Conservation (phyloP, 495 filamentous ascomycete genomes). For the Aeminium ludgeri region DNA sequence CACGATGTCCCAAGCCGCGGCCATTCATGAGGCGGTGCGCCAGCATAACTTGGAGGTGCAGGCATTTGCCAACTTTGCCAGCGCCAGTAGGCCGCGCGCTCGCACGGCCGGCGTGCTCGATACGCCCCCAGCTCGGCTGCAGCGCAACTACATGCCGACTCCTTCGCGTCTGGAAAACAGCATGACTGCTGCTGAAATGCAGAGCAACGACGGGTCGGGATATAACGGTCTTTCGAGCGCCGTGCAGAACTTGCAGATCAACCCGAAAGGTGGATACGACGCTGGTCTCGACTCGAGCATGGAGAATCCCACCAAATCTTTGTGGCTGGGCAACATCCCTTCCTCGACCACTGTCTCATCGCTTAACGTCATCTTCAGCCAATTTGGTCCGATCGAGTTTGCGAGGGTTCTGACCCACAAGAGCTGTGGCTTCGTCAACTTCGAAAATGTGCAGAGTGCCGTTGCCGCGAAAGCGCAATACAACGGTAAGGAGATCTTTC, state of each 20-base stretch:
- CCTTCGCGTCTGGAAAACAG: conserved; percentile 71
- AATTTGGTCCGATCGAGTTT: conserved; percentile 79
- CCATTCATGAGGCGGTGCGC: conserved; percentile 78
- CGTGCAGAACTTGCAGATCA: conserved; percentile 62
- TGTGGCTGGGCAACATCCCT: conserved; percentile 98
- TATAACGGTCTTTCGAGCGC: conserved; percentile 58
- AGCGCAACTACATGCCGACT: conserved; percentile 61
- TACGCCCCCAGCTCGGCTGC: conserved; percentile 54
- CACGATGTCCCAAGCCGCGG: conserved; percentile 53
- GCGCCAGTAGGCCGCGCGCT: conserved; percentile 67
- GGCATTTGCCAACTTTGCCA: conserved; percentile 70
- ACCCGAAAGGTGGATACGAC: conserved; percentile 29
- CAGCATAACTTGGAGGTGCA: conserved; percentile 90
- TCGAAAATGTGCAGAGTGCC: conserved; percentile 75
- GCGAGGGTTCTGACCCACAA: conserved; percentile 93
- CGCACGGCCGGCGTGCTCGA: conserved; percentile 83
- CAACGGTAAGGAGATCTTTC: conserved; percentile 96
- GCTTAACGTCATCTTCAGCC: conserved; percentile 77
- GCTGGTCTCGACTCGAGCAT: conserved; percentile 53
- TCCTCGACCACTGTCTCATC: conserved; percentile 90
- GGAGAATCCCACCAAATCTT: conserved; percentile 76
- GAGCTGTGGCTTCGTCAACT: conserved; percentile 98
- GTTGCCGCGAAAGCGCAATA: conserved; percentile 70
- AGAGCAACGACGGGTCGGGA: conserved; percentile 52
- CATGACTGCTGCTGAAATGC: conserved; percentile 64